Evolutionary conservation across 495 filamentous ascomycete genomes (phyloP).

Genomic region (Pyrenula aspistea): DNA sequence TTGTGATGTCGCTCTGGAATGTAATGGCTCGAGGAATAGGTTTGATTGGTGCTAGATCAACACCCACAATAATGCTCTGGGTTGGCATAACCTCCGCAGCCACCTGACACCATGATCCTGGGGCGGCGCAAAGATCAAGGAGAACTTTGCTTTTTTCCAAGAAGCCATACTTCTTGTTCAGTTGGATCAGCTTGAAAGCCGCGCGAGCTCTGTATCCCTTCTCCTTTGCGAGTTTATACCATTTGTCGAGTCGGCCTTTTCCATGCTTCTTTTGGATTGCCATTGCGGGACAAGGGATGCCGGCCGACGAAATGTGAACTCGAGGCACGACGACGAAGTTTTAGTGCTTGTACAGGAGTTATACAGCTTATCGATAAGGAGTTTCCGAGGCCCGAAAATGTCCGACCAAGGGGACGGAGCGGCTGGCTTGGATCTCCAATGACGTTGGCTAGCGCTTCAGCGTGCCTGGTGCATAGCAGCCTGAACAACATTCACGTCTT

Average conservation of each 20-base stretch:
- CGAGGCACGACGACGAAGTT: no score
- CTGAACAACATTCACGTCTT: no score
- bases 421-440: background rate
- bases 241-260: slow-evolving; percentile 98
- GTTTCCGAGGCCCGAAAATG: no score
- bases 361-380: no score
- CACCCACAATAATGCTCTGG: slow-evolving; percentile 82
- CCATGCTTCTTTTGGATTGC: slow-evolving; percentile 98
- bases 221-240: slow-evolving; percentile 93
- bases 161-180: slow-evolving; percentile 98
- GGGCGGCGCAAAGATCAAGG: slow-evolving; percentile 93
- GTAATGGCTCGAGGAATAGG: slow-evolving; percentile 84
- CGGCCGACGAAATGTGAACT: no score
- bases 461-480: no score
- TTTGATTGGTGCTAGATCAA: slow-evolving; percentile 93
- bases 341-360: no score
- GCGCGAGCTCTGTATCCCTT: slow-evolving; percentile 95
- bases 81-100: slow-evolving; percentile 88
- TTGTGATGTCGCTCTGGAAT: slow-evolving; percentile 97
- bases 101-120: slow-evolving; percentile 99
- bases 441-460: background rate
- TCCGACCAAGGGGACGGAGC: no score
- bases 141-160: slow-evolving; percentile 92
- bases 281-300: slow-evolving; percentile 37
- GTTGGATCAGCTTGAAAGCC: slow-evolving; percentile 95